Percentiles rank a stretch among this genome's conserved stretches.
Evolutionary conservation across 257 asterid genomes (phyloP).

Genomic region (Cordia subcordata): DNA sequence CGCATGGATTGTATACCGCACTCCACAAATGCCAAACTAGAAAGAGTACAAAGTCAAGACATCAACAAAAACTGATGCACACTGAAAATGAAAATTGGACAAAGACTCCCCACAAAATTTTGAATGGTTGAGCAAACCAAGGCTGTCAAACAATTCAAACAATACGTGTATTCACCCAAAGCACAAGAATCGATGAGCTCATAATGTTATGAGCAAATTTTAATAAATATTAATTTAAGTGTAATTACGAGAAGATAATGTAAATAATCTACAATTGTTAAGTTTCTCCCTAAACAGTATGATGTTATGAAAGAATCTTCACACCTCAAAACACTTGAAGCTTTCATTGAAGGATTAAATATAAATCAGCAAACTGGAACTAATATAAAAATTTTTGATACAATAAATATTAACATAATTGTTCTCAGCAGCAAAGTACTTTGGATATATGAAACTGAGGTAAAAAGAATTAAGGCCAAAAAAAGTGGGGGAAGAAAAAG

Average conservation of each 20-base stretch:
- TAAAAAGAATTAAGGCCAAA: too few relatives aligned
- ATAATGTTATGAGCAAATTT: too few relatives aligned
- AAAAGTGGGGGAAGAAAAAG: too few relatives aligned
- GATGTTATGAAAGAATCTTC: too few relatives aligned
- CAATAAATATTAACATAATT: constrained; percentile 32
- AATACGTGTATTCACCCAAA: constrained; percentile 13
- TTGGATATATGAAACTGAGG: constrained; percentile 12
- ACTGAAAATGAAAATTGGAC: neutral
- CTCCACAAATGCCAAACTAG: neutral
- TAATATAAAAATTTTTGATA: constrained; percentile 24
- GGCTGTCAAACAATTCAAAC: too few relatives aligned
- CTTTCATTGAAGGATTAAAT: constrained; percentile 14
- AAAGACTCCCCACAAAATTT: neutral
- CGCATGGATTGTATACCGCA: neutral
- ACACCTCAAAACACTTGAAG: too few relatives aligned
- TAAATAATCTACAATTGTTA: too few relatives aligned
- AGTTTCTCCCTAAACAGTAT: too few relatives aligned
- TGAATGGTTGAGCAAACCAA: constrained; percentile 3
- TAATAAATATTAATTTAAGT: too few relatives aligned
- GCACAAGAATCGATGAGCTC: neutral
- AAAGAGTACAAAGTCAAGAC: neutral
- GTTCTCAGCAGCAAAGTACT: constrained; percentile 16
- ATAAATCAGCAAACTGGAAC: constrained; percentile 27
- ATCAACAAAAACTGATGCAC: neutral
- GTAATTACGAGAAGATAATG: too few relatives aligned